phyloP scores from a whole-genome alignment of 345 rosid species.

The Bruguiera parviflora region DNA sequence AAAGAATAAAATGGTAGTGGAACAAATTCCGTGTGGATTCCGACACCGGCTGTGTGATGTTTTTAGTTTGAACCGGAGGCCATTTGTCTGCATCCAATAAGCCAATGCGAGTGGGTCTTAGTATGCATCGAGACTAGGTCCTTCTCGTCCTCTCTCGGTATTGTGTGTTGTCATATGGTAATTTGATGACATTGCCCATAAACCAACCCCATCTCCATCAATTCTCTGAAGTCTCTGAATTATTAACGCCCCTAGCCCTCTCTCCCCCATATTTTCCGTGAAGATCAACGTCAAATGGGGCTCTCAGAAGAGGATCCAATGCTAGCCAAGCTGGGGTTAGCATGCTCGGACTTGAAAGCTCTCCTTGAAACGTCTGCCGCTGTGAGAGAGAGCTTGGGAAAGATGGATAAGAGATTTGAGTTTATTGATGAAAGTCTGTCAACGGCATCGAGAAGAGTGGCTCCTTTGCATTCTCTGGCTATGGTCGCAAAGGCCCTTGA shows the following conservation, averaged over 20 bases:
- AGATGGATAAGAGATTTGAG: constrained; percentile 40
- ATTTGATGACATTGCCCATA: too few species aligned
- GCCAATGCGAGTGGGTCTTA: constrained; percentile 32
- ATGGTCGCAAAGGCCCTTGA: constrained; percentile 60
- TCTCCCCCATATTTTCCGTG: neutral
- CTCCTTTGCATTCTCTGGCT: constrained; percentile 53
- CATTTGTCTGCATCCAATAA: constrained; percentile 26
- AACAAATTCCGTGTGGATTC: neutral
- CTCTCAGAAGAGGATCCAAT: constrained; percentile 28
- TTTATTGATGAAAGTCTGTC: constrained; percentile 35
- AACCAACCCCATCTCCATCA: neutral
- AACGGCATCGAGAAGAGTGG: constrained; percentile 41
- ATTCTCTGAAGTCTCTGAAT: neutral
- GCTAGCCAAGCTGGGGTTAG: constrained; percentile 34
- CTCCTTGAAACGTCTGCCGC: constrained; percentile 34
- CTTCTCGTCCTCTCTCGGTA: constrained; percentile 1
- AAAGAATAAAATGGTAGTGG: too few species aligned
- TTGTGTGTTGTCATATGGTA: too few species aligned
- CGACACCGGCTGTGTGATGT: neutral
- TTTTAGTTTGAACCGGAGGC: constrained; percentile 2
- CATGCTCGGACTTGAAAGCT: constrained; percentile 41
- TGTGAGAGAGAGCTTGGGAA: constrained; percentile 32
- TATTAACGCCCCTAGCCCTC: neutral
- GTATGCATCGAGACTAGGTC: constrained; percentile 32
- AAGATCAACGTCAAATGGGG: constrained; percentile 20